Evolutionary conservation across 2,329 filamentous ascomycete species (phyloP), one percentile per base, ranked within the genome.

Genomic region (Colletotrichum chrysophilum): DNA sequence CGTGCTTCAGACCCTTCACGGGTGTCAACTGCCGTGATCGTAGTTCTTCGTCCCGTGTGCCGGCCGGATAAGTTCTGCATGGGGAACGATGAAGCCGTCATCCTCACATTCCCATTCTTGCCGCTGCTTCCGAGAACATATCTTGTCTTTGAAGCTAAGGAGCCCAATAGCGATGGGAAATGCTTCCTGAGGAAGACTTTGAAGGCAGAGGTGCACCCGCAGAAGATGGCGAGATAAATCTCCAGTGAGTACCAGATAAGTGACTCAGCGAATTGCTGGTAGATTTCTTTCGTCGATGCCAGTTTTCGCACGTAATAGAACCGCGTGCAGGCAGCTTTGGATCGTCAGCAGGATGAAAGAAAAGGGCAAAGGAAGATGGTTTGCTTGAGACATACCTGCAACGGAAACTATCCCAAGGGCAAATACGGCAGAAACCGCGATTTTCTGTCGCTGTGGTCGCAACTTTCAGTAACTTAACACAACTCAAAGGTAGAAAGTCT

Each of bases 381-480:
- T 4, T 21, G 43, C 43, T 48, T 1, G 10, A 21, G 43, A 48
- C 43, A 21, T 48, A 48, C 43, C 43, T 48, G 43, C 43, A 21
- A 48, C 43, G 0, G 43, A 48, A 4, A 48, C n/a, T 12, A 48
- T 13, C 1, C 43, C 43, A 1, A 48, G 43, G 3, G 43, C 43
- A 13, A 48, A 48, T 13, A 48, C 43, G 1, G 43, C 43, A 21
- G 43, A 48, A 48, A 48, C 43, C 10, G 43, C 43, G 0, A 48
- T 48, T 4, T 21, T 48, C 10, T 48, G 43, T 7, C 43, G 43
- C 43, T 48, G 1, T 12, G 1, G n/a, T 4, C 21, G 21, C 21
- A 24, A 24, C 2, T 2, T 24, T 48, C 2, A 48, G 43, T 1
- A 7, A 48, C 18, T 4, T 0, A 4, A 13, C n/a, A 21, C 0